phyloP scores from a whole-genome alignment of 306 rosid species.

The Rosa persica region DNA sequence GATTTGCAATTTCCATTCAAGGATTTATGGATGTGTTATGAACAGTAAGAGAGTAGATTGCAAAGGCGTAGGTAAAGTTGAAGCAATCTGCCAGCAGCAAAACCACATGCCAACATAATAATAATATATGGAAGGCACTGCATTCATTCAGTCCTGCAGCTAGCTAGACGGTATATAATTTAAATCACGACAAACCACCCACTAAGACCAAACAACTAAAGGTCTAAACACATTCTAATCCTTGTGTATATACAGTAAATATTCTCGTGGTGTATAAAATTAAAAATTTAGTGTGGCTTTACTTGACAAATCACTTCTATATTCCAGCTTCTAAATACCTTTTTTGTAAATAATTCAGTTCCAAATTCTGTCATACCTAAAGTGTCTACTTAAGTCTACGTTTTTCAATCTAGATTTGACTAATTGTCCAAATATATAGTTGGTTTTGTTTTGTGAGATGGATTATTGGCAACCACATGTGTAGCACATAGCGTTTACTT shows the following conservation, averaged over 20 bases:
- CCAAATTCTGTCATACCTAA: neutral
- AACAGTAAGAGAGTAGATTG: neutral
- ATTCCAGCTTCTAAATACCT: neutral
- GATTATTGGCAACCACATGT: neutral
- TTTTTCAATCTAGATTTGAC: neutral
- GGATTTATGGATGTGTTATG: constrained; percentile 1
- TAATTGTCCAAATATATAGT: neutral
- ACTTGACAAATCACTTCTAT: neutral
- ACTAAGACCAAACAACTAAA: neutral
- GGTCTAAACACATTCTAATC: neutral
- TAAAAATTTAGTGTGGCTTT: neutral
- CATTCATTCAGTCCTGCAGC: neutral
- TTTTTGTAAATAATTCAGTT: neutral
- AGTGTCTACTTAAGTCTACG: neutral
- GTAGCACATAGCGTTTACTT: neutral
- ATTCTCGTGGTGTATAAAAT: neutral
- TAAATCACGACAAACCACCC: neutral
- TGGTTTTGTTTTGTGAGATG: neutral
- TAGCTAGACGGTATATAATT: neutral
- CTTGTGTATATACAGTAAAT: neutral
- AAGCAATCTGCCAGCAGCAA: constrained; percentile 4
- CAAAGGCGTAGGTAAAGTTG: constrained; percentile 2
- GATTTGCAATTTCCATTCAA: neutral
- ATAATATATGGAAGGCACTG: neutral
- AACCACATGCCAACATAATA: neutral